Base-by-base conservation (phyloP, 257 asterid genomes). In the Gardenia jasminoides region DNA sequence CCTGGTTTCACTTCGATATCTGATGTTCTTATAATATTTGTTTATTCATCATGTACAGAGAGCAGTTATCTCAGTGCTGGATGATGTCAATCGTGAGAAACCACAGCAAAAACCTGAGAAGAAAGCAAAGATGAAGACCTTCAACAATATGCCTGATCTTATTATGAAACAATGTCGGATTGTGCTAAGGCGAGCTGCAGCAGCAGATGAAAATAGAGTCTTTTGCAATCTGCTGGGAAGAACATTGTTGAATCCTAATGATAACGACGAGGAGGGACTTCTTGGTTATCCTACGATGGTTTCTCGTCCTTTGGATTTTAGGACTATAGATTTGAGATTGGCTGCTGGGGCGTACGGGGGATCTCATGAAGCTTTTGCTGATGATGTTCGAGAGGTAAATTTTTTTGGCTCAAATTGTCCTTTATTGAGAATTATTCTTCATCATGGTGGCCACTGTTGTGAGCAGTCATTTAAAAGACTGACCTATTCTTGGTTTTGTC, bases 281-380 rank as follows among this genome's bases (percentile, higher is more conserved):
- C 92, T 96, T 80, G 99, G 99, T 26, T 88, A 84, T 87, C 97
- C 98, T 48, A 92, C 94, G 75, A 89, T 92, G 96, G 97, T 96
- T 43, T 89, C 99, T 83, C 95, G 98, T 22, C 97, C 99, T 69
- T 78, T 92, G 73, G 97, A 93, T 85, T 96, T 96, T 78, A 91
- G 99, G 86, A 91, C 94, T 43, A 92, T 96, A 83, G 99, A 96
- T 85, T 84, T 90, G 81, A 93, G 94, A 85, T 84, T 96, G 97
- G 94, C 92, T 77, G 94, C 92, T 84, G 97, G 97, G 75, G 92
- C 89, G 71, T 96, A 96, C 76, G 94, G 93, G 72, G 98, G 93
- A 85, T 90, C 97, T 28, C 93, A 91, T 84, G 95, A 92, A 88
- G 92, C 97, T 36, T 96, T 96, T 81, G 79, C 83, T 61, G 99